Evolutionary conservation across 129 eudicot genomes (phyloP), one percentile per base, ranked within the genome.

Genomic region (Flaveria ramosissima): DNA sequence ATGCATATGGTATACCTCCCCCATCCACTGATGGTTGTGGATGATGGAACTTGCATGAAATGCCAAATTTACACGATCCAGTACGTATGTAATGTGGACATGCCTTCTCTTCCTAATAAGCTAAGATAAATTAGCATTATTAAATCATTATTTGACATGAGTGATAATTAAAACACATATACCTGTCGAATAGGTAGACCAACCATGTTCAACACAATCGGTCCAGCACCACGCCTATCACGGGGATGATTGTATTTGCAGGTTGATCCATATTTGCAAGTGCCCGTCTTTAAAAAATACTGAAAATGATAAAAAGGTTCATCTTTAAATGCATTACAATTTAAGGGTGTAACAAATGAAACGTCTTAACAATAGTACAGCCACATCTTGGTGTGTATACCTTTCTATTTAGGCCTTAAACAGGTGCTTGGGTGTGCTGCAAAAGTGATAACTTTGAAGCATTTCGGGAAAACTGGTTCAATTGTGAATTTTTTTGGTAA

Each of bases 151-250:
- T 21, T 42, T 14, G 21, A 60, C 61, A 48, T 4, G 61, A n/a
- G 50, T 45, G 23, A 47, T 57, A 23, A 60, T 43, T 30, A 21
- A 17, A 59, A 17, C 16, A 53, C n/a, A 71, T 72, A 74, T 74
- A 92, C 98, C 96, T 88, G 88, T 71, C 97, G 90, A 81, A 92
- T 81, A 50, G 98, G 98, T 67, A 92, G 84, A 52, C 96, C 94
- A 39, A 81, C 17, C 59, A 53, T 80, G 68, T 92, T 92, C 76
- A 90, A 19, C 53, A 81, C 53, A 45, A 86, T 69, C 12, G 86
- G 88, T 72, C 84, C 86, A 64, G 85, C 92, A 69, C 81, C 84
- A 71, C 80, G 84, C 82, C 91, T 82, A 46, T 93, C 89, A 75
- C 73, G 84, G 60, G 97, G 96, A 77, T 93, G 98, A 85, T 93